Evolutionary conservation across 1,284 basidiomycete genomes (phyloP).

Genomic region (Ceratobasidium sp.): DNA sequence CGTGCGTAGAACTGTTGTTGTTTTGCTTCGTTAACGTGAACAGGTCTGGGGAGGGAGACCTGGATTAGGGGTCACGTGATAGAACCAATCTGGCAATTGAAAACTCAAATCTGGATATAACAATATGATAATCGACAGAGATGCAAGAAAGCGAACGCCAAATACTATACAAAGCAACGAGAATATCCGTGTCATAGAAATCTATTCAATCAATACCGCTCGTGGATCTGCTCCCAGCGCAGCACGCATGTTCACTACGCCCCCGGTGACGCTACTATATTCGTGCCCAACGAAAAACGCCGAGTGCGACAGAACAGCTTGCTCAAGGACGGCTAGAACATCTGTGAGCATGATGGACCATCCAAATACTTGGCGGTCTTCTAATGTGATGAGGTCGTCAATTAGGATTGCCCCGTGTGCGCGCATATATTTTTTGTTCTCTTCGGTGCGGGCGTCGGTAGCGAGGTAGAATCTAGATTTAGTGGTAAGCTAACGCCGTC

Average conservation of each 20-base stretch:
- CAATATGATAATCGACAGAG: not conserved
- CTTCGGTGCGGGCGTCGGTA: conserved; percentile 51
- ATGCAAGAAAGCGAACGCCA: not conserved
- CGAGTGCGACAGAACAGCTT: conserved; percentile 49
- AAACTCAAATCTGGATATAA: conserved; percentile 3
- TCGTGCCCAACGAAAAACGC: conserved; percentile 48
- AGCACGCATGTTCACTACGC: conserved; percentile 61
- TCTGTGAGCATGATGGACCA: conserved; percentile 51
- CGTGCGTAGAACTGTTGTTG: too few relatives aligned
- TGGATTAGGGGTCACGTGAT: conserved; percentile 17
- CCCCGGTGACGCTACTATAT: conserved; percentile 54
- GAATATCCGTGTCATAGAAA: not conserved
- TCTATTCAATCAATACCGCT: conserved; percentile 55
- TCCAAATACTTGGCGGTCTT: conserved; percentile 48
- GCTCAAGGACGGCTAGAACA: conserved; percentile 52
- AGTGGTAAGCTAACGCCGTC: conserved; percentile 3
- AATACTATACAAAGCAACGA: not conserved
- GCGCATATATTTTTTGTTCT: conserved; percentile 49
- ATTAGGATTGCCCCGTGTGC: conserved; percentile 51
- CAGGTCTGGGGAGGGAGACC: too few relatives aligned
- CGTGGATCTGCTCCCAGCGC: conserved; percentile 60
- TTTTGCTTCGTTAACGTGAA: too few relatives aligned
- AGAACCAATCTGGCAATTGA: not conserved
- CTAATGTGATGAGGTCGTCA: conserved; percentile 49
- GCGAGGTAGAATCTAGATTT: conserved; percentile 52